A percentile compares a stretch with the other conserved stretches of the same genome.
Evolutionary conservation across 768 basidiomycete species (phyloP).

Genomic region (Multifurca ochricompacta): DNA sequence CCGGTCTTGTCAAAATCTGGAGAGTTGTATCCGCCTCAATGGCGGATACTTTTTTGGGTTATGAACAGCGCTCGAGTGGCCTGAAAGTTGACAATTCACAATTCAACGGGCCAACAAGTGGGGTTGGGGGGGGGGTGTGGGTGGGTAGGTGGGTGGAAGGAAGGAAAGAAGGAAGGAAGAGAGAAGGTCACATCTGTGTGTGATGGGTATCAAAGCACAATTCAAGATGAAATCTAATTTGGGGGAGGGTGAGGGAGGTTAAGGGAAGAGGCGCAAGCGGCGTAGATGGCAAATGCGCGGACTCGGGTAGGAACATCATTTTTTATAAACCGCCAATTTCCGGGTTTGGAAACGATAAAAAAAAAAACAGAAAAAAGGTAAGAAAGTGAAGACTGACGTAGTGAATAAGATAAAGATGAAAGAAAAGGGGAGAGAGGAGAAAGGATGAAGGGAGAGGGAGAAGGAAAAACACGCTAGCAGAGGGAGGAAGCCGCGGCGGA

Average conservation of each 20-base stretch:
- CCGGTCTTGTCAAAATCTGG: constrained; percentile 15
- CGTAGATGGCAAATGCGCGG: not conserved
- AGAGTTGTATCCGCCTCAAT: not conserved
- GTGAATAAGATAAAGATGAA: not conserved
- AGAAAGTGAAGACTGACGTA: not conserved
- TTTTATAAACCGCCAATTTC: not conserved
- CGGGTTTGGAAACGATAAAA: not conserved
- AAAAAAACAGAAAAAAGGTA: no score
- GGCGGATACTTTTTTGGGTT: not conserved
- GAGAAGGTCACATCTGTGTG: not conserved
- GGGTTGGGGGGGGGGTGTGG: no score
- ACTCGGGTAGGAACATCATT: not conserved
- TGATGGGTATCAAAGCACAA: constrained; percentile 9
- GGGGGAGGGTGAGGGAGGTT: not conserved
- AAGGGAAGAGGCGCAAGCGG: no score
- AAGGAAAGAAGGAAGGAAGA: not conserved
- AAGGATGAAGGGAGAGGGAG: not conserved
- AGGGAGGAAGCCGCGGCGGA: constrained; percentile 13
- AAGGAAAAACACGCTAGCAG: not conserved
- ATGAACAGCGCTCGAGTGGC: not conserved
- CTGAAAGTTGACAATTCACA: constrained; percentile 4
- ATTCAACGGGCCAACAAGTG: not conserved
- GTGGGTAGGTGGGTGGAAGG: not conserved
- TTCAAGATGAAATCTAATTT: constrained; percentile 11
- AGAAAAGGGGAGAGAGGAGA: not conserved